These are phyloP conservation scores for Sporobolomyces phaffii DNA, from an alignment of 768 basidiomycete species.

Conservation along the genomic window DNA sequence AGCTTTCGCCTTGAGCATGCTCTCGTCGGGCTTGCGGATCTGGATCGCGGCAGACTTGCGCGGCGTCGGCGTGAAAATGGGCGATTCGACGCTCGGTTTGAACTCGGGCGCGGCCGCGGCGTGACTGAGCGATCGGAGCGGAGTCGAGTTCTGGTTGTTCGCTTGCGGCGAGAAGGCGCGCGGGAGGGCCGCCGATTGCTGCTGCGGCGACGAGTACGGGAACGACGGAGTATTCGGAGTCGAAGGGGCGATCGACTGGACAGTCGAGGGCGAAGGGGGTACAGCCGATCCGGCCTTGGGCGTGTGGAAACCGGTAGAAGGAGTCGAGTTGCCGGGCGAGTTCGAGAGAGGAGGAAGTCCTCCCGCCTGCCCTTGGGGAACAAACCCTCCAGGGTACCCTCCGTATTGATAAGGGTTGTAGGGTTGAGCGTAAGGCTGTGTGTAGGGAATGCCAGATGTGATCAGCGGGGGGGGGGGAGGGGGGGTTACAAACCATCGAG, in stretches of 20 bases:
- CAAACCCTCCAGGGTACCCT: neutral
- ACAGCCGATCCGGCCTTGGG: slow-evolving; percentile 25
- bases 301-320: slow-evolving; percentile 27
- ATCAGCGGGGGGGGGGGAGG: too few species aligned
- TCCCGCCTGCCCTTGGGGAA: slow-evolving; percentile 1
- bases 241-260: slow-evolving; percentile 13
- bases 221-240: slow-evolving; percentile 13
- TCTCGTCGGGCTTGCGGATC: slow-evolving; percentile 32
- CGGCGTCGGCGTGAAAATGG: slow-evolving; percentile 13
- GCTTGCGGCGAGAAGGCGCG: slow-evolving; percentile 21
- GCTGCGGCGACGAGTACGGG: slow-evolving; percentile 29
- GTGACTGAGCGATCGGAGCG: slow-evolving; percentile 12
- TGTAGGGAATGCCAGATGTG: too few species aligned
- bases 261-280: slow-evolving; percentile 26
- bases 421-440: neutral
- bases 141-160: slow-evolving; percentile 10
- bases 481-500: too few species aligned
- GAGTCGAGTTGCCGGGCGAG: slow-evolving; percentile 24
- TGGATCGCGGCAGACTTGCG: slow-evolving; percentile 29
- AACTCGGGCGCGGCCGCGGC: slow-evolving; percentile 25
- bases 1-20: slow-evolving; percentile 13
- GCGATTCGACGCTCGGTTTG: slow-evolving; percentile 17
- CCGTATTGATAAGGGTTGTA: slow-evolving; percentile 22
- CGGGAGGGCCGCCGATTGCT: slow-evolving; percentile 27
- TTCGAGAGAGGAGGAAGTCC: neutral